Evolutionary conservation across 2,329 filamentous ascomycete species (phyloP), one percentile per base, ranked within the genome.

Genomic region (Chlorencoelia australis): DNA sequence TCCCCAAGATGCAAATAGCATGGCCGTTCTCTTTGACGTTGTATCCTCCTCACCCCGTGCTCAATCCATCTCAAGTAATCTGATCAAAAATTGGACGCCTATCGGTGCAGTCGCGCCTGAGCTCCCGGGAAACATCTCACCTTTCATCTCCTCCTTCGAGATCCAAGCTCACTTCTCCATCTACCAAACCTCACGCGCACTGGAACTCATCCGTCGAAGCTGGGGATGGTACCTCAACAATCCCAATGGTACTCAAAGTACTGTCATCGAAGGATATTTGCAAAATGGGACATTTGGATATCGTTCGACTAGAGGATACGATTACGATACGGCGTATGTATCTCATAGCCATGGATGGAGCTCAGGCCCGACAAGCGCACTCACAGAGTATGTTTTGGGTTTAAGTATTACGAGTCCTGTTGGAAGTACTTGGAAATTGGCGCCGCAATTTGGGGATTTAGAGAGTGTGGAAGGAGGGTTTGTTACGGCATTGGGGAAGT

Each of bases 151-250:
- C 2, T 68, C 65, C 8, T 68, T 75, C 44, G 73, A 79, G 48
- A 63, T 79, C 14, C 66, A 71, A 49, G 73, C 63, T 2, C 73
- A 77, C 46, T 59, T 77, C 7, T 53, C 59, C 0, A 65, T 65
- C 1, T 60, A 64, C 0, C 59, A 65, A 35, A 54, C 72, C 2
- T 51, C 56, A 8, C 65, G 72, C 26, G 71, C 73, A 0, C 57
- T 79, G 0, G 63, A 69, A 4, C 61, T 79, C 8, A 68, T 78
- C 26, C 66, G 71, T 11, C 57, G 59, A n/a, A 64, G 60, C 34
- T 79, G 74, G 73, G 74, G 74, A 4, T 76, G 71, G 71, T 76
- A 77, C 47, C 55, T 74, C 10, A 61, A 66, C 41, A 67, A 76
- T 36, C 61, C 65, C 0, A 69, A 73, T 45, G 72, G 72, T 5